These are phyloP conservation scores for Fusarium papillatum DNA, from an alignment of 2,329 filamentous ascomycete species.

Conservation along the genomic window DNA sequence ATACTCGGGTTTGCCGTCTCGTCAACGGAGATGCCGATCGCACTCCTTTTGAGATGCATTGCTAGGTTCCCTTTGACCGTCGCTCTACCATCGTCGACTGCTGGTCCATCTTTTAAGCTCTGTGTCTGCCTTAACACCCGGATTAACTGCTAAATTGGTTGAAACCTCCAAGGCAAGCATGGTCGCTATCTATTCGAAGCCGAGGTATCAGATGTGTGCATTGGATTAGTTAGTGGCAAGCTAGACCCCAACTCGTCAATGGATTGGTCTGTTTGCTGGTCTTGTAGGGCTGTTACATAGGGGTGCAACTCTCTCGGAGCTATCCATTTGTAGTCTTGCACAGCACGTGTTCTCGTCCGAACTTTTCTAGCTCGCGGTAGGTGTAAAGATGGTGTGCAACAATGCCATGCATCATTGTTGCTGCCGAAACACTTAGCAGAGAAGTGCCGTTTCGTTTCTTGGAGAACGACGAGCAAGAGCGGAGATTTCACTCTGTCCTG, in stretches of 20 bases:
- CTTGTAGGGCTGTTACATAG: constrained; percentile 7
- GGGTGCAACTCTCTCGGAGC: not conserved
- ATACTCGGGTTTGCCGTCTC: not conserved
- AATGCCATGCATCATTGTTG: not conserved
- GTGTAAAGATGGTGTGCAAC: not conserved
- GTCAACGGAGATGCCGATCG: constrained; percentile 2
- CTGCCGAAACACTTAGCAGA: not conserved
- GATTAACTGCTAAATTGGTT: constrained; percentile 4
- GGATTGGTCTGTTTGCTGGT: not conserved
- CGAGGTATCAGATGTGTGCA: constrained; percentile 11
- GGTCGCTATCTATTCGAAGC: not conserved
- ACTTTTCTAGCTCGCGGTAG: not conserved
- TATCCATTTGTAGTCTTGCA: not conserved
- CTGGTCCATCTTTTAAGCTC: constrained; percentile 9
- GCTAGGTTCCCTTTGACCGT: not conserved
- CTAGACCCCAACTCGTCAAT: not conserved
- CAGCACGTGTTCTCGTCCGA: constrained; percentile 4
- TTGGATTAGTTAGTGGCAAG: not conserved
- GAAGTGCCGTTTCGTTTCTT: constrained; percentile 11
- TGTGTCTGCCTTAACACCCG: not conserved
- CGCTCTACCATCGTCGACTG: not conserved
- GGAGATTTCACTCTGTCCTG: not conserved
- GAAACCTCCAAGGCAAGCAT: constrained; percentile 4
- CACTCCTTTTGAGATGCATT: not conserved
- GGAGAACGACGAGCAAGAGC: not conserved